Evolutionary conservation across 2,329 filamentous ascomycete species (phyloP), one percentile per base, ranked within the genome.

Genomic region (Cladobotryum protrusum): DNA sequence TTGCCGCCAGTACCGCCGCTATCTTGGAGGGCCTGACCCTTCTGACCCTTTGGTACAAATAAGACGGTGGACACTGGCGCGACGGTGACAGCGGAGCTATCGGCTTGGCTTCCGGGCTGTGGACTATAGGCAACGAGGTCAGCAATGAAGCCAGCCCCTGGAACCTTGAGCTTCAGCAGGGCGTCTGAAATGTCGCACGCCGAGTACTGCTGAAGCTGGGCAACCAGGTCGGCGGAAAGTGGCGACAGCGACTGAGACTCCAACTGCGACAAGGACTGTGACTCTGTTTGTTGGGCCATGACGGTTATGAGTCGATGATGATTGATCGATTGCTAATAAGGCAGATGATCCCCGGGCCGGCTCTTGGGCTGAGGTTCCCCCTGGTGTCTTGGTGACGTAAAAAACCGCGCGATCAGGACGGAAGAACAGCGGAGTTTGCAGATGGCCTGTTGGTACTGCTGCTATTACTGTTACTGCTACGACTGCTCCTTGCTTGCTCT

Each of bases 161-260:
- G 75, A 8, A 84, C 77, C 52, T 84, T 77, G 43, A 90, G 74
- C 60, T 85, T 87, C 49, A 88, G 74, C 2, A 90, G 75, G 5
- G 85, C 85, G 64, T 90, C 86, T 11, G 86, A 87, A 53, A 89
- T 72, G 74, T 87, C 74, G 63, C 74, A 77, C 35, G 74, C 72
- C 15, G 67, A 68, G 58, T 74, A 75, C 35, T 64, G 57, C 50
- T 57, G 58, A 19, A 72, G 67, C 48, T 57, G 54, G 47, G 60
- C 53, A 48, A 60, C 15, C 29, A 61, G 57, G 33, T 57, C 54
- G 39, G 34, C 11, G n/a, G 55, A 37, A 15, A 57, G 42, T 12
- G 50, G 35, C 32, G 54, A 42, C 11, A 20, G 44, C 12, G 37
- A 47, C n/a, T 15, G 43, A 15, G n/a, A 11, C 19, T 47, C 41